Percentiles rank a stretch among this genome's conserved stretches.
Conservation (phyloP, 2,329 filamentous ascomycete species). For the Aschersonia sp. region DNA sequence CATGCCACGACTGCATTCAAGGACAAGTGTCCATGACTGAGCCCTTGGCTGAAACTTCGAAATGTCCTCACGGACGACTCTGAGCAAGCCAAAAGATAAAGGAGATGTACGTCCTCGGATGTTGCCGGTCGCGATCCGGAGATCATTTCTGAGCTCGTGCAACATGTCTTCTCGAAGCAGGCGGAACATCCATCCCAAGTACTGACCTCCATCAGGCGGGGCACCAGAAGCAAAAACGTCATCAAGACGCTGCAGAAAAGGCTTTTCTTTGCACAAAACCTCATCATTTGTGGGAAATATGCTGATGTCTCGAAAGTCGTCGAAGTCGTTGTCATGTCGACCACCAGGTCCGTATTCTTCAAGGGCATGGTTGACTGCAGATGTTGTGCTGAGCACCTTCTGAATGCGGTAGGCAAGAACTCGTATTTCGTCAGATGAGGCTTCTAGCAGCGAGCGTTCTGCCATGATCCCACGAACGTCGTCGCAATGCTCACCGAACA, state of each 20-base stretch:
- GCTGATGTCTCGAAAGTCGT: conserved; percentile 42
- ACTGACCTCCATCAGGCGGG: conserved; percentile 24
- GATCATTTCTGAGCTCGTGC: conserved; percentile 46
- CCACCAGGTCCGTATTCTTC: conserved; percentile 36
- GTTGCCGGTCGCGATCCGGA: conserved; percentile 36
- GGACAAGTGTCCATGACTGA: conserved; percentile 10
- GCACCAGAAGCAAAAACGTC: conserved; percentile 27
- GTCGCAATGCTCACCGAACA: neutral
- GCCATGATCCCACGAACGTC: conserved; percentile 9
- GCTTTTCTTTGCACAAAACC: conserved; percentile 32
- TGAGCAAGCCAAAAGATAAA: conserved; percentile 17
- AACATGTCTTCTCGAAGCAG: conserved; percentile 60
- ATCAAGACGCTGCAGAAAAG: conserved; percentile 40
- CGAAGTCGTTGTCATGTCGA: conserved; percentile 60
- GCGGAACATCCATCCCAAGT: conserved; percentile 60
- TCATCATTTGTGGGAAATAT: conserved; percentile 56
- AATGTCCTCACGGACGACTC: conserved; percentile 7
- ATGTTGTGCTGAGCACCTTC: conserved; percentile 19
- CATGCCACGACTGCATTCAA: conserved; percentile 15
- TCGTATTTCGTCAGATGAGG: conserved; percentile 10
- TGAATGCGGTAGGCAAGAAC: conserved; percentile 21
- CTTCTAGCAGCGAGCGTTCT: conserved; percentile 9
- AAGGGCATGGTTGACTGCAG: conserved; percentile 2
- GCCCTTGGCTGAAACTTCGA: neutral
- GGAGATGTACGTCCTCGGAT: conserved; percentile 22